Conservation (phyloP, 164 flowering plant genomes). For the Saururus chinensis region DNA sequence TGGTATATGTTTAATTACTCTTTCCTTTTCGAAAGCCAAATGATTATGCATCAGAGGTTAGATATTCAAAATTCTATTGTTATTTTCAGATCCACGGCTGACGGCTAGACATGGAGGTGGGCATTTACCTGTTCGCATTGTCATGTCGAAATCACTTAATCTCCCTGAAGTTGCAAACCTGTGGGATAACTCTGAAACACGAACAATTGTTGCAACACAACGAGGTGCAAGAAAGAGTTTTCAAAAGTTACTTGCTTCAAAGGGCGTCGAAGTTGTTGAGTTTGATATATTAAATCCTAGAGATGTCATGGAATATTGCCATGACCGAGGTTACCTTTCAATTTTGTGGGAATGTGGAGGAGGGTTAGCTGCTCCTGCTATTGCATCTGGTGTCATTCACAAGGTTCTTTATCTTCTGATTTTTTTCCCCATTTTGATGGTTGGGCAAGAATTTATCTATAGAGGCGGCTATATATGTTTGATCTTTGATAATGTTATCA, state of each 20-base stretch:
- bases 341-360: conserved; percentile 98
- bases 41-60: neutral
- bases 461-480: too few species aligned
- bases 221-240: conserved; percentile 81
- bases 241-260: conserved; percentile 84
- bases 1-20: conserved; percentile 28
- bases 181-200: conserved; percentile 73
- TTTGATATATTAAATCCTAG: conserved; percentile 82
- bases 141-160: conserved; percentile 77
- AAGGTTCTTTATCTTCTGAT: conserved; percentile 18
- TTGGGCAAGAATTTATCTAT: too few species aligned
- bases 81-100: conserved; percentile 65
- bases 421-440: too few species aligned
- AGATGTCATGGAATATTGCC: conserved; percentile 81
- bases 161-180: conserved; percentile 91
- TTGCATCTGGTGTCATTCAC: conserved; percentile 69
- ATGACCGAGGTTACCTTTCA: conserved; percentile 85
- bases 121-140: conserved; percentile 71
- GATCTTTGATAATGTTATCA: neutral
- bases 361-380: conserved; percentile 84
- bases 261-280: conserved; percentile 96
- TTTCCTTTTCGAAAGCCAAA: neutral
- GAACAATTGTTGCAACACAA: conserved; percentile 94
- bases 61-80: neutral
- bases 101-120: conserved; percentile 96